Base-by-base conservation (phyloP, 1,284 basidiomycete genomes). In the Tilletia caries region DNA sequence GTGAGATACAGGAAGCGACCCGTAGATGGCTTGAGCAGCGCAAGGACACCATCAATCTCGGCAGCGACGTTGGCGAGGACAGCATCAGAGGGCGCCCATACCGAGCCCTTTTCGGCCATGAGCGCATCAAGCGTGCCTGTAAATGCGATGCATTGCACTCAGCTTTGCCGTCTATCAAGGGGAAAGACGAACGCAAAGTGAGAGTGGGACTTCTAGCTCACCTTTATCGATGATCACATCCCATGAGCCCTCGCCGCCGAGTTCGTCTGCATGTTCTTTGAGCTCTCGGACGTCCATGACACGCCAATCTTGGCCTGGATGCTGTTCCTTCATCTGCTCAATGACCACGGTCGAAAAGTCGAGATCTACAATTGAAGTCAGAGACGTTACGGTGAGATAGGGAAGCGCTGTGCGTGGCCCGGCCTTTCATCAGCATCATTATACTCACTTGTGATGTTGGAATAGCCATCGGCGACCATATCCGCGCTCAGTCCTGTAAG, bases 171-270 rank as follows among this genome's bases (percentile, higher is more conserved):
- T 27, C 41, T 33, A 6, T 29, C 60, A 10, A 64, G 48, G 23
- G 15, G 2, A n/a, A n/a, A 2, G 65, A 41, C 8, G 10, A 2
- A 41, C 15, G 37, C 37, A 41, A 10, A n/a, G 25, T 18, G 2
- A 34, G 3, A 44, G 44, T 64, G 12, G 6, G 46, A 18, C 18
- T n/a, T 44, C 46, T n/a, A 20, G 23, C 67, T 25, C 23, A 70
- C 79, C 80, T 52, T 82, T 82, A 67, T 82, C 81, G 3, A 82
- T 64, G 0, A 78, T 73, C 2, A 78, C 69, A 65, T 82, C 81
- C 71, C 77, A 82, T 5, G 48, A 44, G 3, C 29, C 70, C 0
- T 13, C 5, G 0, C 79, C 80, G 1, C 75, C 77, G 2, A 82
- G 73, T 8, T 52, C 43, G 3, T 54, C 32, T 1, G 75, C 43